Conservation (phyloP, 805 yeast genomes). For the Yamadazyma paraphyllophila region DNA sequence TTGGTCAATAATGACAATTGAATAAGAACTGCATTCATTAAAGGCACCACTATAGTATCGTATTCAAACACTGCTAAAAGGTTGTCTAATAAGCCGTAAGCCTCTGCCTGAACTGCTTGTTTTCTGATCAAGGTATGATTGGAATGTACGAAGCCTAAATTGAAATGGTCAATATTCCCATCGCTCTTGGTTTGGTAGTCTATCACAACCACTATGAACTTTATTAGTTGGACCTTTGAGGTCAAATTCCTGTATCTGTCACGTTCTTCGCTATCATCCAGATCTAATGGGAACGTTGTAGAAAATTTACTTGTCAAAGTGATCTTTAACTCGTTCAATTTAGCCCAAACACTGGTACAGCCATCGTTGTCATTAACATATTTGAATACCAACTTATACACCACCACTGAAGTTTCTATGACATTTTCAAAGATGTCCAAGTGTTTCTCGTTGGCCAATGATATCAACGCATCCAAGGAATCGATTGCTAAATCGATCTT, state of each 20-base stretch:
- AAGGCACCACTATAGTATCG: slow-evolving; percentile 51
- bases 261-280: slow-evolving; percentile 47
- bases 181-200: slow-evolving; percentile 48
- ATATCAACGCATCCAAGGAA: slow-evolving; percentile 31
- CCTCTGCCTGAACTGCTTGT: slow-evolving; percentile 60
- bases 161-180: slow-evolving; percentile 34
- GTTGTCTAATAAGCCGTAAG: slow-evolving; percentile 64
- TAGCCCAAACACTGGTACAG: slow-evolving; percentile 51
- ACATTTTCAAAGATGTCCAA: slow-evolving; percentile 28
- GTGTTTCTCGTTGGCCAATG: slow-evolving; percentile 27
- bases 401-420: slow-evolving; percentile 38
- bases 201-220: slow-evolving; percentile 54
- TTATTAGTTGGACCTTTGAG: slow-evolving; percentile 65
- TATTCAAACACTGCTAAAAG: slow-evolving; percentile 55
- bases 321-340: slow-evolving; percentile 53
- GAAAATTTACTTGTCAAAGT: slow-evolving; percentile 62
- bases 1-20: slow-evolving; percentile 62
- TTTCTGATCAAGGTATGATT: slow-evolving; percentile 66
- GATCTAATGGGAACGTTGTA: slow-evolving; percentile 50
- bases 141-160: slow-evolving; percentile 49
- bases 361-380: slow-evolving; percentile 49
- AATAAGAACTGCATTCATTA: slow-evolving; percentile 67
- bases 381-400: slow-evolving; percentile 44
- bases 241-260: slow-evolving; percentile 53
- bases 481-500: slow-evolving; percentile 42